Evolutionary conservation across 2,329 filamentous ascomycete species (phyloP), one percentile per base, ranked within the genome.

Genomic region (Microascus cirrosus): DNA sequence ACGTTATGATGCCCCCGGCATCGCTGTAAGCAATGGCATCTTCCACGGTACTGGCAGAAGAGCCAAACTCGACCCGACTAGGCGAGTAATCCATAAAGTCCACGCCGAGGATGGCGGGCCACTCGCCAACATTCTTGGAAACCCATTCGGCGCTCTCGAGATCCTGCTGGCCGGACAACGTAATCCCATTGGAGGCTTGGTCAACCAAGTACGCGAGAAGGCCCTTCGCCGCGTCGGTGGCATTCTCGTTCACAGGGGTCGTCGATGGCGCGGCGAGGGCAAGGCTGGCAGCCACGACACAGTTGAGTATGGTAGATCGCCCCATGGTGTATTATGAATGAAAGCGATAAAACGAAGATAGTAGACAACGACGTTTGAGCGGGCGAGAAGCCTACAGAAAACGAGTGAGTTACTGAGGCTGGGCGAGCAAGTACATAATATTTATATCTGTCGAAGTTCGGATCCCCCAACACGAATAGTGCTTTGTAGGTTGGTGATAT

Each of bases 161-260:
- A 25, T 78, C 76, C 56, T 77, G 74, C 63, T 79, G 76, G 3
- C 76, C 76, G 0, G 75, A 76, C 35, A 79, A 70, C 12, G 36
- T 42, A 18, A 42, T 42, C 36, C 36, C 36, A 18, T 15, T 42
- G 36, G 12, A 42, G 10, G 36, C 36, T 18, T 42, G 36, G 36
- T 42, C 36, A 42, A 42, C 36, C 5, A 42, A 18, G 36, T 42
- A 42, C 12, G 36, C 3, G 12, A 42, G 36, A 18, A 42, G 36
- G 36, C n/a, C 12, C 36, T 42, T 42, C 12, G 36, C 36, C 5
- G 12, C 36, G 5, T 42, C 12, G 36, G 36, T 42, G 36, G 36
- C 36, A 3, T 42, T 42, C 36, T 42, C 36, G 36, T 42, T 42
- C 12, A 42, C 36, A 18, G 36, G 36, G 4, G 36, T 42, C 36